Evolutionary conservation across 352 stramenopile genomes (phyloP), one percentile per base, ranked within the genome.

Genomic region (Pythium insidiosum): DNA sequence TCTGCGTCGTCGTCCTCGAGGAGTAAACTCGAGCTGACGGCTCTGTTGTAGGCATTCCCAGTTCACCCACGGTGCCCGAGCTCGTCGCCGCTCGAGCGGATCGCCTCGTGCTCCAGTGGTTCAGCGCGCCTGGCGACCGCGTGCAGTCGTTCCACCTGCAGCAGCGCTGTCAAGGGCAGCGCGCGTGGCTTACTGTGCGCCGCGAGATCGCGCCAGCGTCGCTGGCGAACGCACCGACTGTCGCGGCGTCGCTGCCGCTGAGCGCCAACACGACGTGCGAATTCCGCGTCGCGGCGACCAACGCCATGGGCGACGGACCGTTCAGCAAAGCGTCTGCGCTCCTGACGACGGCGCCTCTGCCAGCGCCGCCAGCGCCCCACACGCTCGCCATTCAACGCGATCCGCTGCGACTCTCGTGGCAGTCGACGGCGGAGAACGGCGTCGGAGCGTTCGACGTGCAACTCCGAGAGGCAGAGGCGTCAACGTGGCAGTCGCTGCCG

Each of bases 281-380:
- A 3, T 87, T 84, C 40, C 71, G 74, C 28, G 69, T 82, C 22
- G 47, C 64, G 23, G 74, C 71, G 1, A 54, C 43, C 4, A 84
- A 70, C 36, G 65, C 36, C 0, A 87, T 84, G 33, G 71, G 71
- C 9, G 28, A 63, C 19, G 74, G 74, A 2, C 66, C 71, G 0
- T 87, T 82, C 53, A 78, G 71, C 23, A 11, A 35, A 0, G 11
- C 53, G 13, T 87, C 74, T 2, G n/a, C 30, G 5, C 16, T 20
- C 4, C 71, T 73, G n/a, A 58, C 43, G 6, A 80, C 62, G 10
- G 39, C 41, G 1, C 43, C 48, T n/a, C n/a, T n/a, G 16, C 50
- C 50, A 3, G 26, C 45, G n/a, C 71, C 74, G 28, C 44, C 38
- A 0, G 16, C 49, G 7, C 64, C 57, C n/a, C 43, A 28, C 13